Evolutionary conservation across 2,329 filamentous ascomycete genomes (phyloP), one percentile per base, ranked within the genome.

Genomic region (Aspergillus uvarum): DNA sequence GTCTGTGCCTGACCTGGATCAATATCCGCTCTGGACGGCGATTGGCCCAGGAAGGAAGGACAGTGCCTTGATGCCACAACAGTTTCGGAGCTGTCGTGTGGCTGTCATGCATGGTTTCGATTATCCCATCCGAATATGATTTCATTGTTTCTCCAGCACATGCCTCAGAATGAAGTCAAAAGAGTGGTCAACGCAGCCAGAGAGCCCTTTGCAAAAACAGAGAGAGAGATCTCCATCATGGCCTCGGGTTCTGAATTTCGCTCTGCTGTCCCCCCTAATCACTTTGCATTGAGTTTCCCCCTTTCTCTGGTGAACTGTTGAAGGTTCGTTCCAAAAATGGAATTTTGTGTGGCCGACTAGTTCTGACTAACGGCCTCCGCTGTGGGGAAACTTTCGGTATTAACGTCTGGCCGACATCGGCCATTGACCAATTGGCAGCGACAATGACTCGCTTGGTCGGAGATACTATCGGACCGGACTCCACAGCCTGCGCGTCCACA

Each of bases 401-500:
- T 44, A 44, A 44, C 38, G 38, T 19, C 38, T 19, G 38, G 14
- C 24, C 52, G 12, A 19, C 35, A 26, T 26, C 14, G 8, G 19
- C 24, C n/a, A 24, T 11, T 11, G 4, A 14, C 52, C 52, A 54
- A 54, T 54, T 19, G 29, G 1, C 2, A 12, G 5, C 4, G 6
- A 8, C 0, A 5, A 12, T 24, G 12, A 5, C 53, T 55, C 53
- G 53, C 53, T 48, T 48, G 53, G 2, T n/a, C 53, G 53, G 53
- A 55, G 42, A 32, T 47, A 48, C 29, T 7, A 3, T 29, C 53
- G 53, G 53, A 16, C 53, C 53, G 53, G 53, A 42, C 24, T 5
- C 53, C 53, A 55, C 53, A 29, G 53, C 26, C 42, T 55, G 53
- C 53, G 53, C 53, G 53, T 55, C 24, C 22, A 24, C 48, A 24